These are phyloP conservation scores for Scleroderma bovista DNA, from an alignment of 768 basidiomycete species.

Conservation along the genomic window DNA sequence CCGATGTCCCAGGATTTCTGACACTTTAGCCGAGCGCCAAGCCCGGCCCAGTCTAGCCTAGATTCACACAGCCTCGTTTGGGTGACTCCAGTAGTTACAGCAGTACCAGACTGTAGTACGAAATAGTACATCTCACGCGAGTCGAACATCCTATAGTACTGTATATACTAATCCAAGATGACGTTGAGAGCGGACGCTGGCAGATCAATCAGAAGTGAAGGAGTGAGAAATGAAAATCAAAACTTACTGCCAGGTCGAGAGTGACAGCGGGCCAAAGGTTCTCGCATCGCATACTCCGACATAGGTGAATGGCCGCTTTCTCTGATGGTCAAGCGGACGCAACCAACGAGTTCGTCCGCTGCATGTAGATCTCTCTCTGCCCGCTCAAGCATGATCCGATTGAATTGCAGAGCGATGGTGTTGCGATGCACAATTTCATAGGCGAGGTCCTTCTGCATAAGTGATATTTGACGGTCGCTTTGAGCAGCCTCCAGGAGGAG, in stretches of 20 bases:
- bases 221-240: background rate
- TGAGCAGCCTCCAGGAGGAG: background rate
- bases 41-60: background rate
- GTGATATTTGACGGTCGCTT: slow-evolving; percentile 10
- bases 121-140: no score
- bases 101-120: no score
- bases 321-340: background rate
- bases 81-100: no score
- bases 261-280: background rate
- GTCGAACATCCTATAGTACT: no score
- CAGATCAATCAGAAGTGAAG: background rate
- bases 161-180: background rate
- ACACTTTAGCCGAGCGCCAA: background rate
- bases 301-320: background rate
- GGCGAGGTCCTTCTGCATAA: background rate
- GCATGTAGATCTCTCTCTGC: background rate
- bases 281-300: background rate
- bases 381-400: background rate
- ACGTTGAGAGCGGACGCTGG: background rate
- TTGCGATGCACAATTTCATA: background rate
- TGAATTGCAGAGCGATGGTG: background rate
- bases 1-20: background rate
- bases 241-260: background rate
- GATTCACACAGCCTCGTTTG: no score
- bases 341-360: background rate